phyloP scores from a whole-genome alignment of 139 green algal genomes.

The Tetradesmus lagerheimii region DNA sequence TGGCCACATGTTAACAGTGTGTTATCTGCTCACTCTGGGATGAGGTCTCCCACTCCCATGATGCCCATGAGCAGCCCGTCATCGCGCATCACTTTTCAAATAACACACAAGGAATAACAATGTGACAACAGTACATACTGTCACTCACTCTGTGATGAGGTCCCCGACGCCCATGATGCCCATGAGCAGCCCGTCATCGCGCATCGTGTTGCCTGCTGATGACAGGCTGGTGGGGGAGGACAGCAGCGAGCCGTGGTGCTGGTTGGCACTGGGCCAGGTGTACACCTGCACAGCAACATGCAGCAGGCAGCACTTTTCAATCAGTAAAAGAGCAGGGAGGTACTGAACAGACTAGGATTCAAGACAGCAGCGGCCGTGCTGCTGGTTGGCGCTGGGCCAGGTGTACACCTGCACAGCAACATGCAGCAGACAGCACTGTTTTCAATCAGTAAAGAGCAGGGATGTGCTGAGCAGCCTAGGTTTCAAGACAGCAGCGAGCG shows the following conservation, averaged over 20 bases:
- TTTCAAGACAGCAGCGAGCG: slow-evolving; percentile 13
- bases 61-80: neutral
- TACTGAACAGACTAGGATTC: too few relatives aligned
- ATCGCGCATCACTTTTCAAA: too few relatives aligned
- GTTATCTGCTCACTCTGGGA: neutral
- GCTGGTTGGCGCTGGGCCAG: neutral
- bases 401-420: neutral
- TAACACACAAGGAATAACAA: neutral
- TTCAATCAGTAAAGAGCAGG: too few relatives aligned
- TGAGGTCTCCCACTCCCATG: too few relatives aligned
- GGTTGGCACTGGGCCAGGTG: neutral
- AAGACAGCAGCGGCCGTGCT: slow-evolving; percentile 26
- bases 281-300: neutral
- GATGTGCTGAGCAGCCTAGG: too few relatives aligned
- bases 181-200: neutral
- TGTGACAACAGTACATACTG: neutral
- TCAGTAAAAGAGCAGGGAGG: too few relatives aligned
- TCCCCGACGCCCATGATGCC: neutral
- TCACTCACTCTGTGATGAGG: slow-evolving; percentile 10
- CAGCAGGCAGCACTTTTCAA: too few relatives aligned
- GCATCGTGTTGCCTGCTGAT: slow-evolving; percentile 11
- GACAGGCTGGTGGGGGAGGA: neutral
- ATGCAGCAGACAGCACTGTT: too few relatives aligned
- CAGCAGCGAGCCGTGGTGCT: slow-evolving; percentile 26
- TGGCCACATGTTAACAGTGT: too few relatives aligned